phyloP scores from a whole-genome alignment of 495 filamentous ascomycete species.

The Penicillium odoratum region DNA sequence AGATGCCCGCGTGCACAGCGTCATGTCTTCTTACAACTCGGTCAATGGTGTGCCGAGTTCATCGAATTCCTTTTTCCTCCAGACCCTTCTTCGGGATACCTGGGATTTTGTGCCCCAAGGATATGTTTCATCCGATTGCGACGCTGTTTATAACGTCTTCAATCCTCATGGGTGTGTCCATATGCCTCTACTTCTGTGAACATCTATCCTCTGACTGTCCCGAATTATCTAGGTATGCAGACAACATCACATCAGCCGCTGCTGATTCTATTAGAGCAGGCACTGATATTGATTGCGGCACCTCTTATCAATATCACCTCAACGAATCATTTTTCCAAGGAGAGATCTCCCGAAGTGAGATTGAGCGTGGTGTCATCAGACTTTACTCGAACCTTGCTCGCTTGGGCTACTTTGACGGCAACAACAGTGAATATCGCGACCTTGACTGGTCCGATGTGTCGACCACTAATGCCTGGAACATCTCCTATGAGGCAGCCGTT shows the following conservation, averaged over 20 bases:
- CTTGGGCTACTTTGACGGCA: constrained; percentile 60
- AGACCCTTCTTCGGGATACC: constrained; percentile 57
- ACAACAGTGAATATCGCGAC: constrained; percentile 47
- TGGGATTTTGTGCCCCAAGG: constrained; percentile 49
- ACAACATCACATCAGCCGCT: constrained; percentile 44
- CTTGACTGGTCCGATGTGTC: constrained; percentile 55
- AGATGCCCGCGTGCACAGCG: constrained; percentile 55
- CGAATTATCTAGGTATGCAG: constrained; percentile 34
- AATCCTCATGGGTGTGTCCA: constrained; percentile 42
- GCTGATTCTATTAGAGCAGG: constrained; percentile 59
- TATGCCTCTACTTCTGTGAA: too few species aligned
- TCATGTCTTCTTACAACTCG: constrained; percentile 64
- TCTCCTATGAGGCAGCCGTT: constrained; percentile 59
- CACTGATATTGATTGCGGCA: constrained; percentile 63
- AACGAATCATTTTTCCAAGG: constrained; percentile 49
- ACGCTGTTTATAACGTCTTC: constrained; percentile 57
- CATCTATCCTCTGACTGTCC: too few species aligned
- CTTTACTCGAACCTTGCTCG: constrained; percentile 56
- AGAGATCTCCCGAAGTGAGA: constrained; percentile 45
- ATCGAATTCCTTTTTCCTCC: constrained; percentile 55
- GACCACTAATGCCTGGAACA: constrained; percentile 49
- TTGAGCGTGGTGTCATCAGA: constrained; percentile 56
- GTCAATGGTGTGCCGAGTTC: constrained; percentile 61
- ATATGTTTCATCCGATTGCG: constrained; percentile 60
- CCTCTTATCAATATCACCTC: constrained; percentile 52